Evolutionary conservation across 495 filamentous ascomycete genomes (phyloP).

Genomic region (Darksidea phi): DNA sequence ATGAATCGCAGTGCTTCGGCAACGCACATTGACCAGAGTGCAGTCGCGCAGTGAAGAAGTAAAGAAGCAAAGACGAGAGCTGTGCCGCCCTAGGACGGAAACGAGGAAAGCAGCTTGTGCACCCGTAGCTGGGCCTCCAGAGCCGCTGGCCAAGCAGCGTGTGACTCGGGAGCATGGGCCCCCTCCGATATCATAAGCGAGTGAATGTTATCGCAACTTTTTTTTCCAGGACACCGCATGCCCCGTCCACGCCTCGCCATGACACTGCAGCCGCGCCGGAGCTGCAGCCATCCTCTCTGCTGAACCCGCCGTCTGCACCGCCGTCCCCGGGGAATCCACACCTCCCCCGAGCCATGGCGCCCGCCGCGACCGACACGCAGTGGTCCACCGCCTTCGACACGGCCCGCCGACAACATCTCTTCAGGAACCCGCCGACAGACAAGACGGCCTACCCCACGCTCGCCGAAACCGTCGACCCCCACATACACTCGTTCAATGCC

Average conservation of each 20-base stretch:
- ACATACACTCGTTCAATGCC: conserved; percentile 96
- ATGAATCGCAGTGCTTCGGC: neutral
- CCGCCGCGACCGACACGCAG: conserved; percentile 53
- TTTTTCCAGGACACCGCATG: conserved; percentile 1
- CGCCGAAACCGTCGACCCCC: conserved; percentile 76
- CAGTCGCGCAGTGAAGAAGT: conserved; percentile 4
- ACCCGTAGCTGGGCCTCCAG: too few relatives aligned
- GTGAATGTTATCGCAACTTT: conserved; percentile 5
- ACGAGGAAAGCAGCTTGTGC: neutral
- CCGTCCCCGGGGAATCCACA: neutral
- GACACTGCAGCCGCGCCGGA: neutral
- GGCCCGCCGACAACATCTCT: conserved; percentile 78
- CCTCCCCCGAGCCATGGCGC: conserved; percentile 58
- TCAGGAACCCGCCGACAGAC: conserved; percentile 81
- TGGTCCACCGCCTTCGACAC: conserved; percentile 85
- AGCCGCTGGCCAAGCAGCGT: too few relatives aligned
- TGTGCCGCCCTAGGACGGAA: conserved; percentile 14
- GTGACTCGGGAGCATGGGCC: neutral
- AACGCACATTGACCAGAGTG: conserved; percentile 2
- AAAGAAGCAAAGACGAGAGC: neutral
- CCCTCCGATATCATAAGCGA: neutral
- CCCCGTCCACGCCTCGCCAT: neutral
- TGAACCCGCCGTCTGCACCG: neutral
- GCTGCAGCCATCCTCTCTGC: too few relatives aligned
- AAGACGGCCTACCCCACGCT: conserved; percentile 84